Base-by-base conservation (phyloP, 2,329 filamentous ascomycete species). In the Plectosphaerella cucumerina region DNA sequence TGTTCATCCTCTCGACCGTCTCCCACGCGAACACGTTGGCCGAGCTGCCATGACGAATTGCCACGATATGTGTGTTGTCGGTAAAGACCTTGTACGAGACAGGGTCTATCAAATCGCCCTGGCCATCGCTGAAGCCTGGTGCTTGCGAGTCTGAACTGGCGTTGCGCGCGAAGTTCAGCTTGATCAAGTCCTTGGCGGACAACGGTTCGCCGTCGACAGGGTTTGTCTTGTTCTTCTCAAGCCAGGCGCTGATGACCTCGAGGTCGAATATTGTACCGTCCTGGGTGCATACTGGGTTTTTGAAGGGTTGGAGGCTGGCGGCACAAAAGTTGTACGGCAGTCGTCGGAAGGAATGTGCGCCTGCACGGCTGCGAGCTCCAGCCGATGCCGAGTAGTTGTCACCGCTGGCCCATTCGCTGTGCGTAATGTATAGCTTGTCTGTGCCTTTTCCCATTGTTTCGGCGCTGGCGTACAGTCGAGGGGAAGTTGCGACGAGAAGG, bases 291-390 rank as follows among this genome's bases (percentile, higher is more conserved):
- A 99, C 94, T 5, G 94, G 92, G 63, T 96, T 89, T 64, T 86
- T 84, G 75, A 97, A 99, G 8, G 95, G 95, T 65, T 97, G 94
- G 33, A 99, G 85, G 54, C 90, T 96, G 37, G 96, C 86, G 55
- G 94, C 90, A 81, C 94, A 99, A 73, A 94, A 97, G 77, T 97
- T 97, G 81, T 95, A 99, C 26, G 95, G 94, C 1, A 99, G 81
- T 44, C 90, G 87, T 64, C 87, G 90, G 75, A 97, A 97, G 35
- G 81, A 80, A 11, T 42, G 39, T 46, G 82, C 79, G 57, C 82
- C 81, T 20, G 70, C 70, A 45, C 78, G 67, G 68, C 78, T 69
- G 60, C 84, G 84, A 50, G 86, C 78, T 60, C 88, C 88, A 23
- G 81, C 86, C 65, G 85, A 92, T 59, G 91, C 90, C 31, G 89